Base-by-base conservation (phyloP, 2,329 filamentous ascomycete species). In the Capronia americana region DNA sequence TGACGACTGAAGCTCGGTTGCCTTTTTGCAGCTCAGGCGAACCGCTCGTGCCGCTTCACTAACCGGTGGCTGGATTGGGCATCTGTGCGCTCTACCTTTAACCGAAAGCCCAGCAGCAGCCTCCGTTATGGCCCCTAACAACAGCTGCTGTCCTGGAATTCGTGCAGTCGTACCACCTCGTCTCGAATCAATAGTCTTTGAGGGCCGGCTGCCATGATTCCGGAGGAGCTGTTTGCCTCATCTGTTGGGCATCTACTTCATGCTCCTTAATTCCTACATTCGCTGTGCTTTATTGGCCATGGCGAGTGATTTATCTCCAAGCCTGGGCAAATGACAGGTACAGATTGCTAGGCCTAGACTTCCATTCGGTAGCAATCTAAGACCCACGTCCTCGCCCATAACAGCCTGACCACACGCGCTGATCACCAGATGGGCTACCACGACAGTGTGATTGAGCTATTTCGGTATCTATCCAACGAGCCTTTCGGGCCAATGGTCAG, bases 221-320 rank as follows among this genome's bases (percentile, higher is more conserved):
- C 17, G 38, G 17, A n/a, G 14, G 38, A 26, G 48, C 48, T 55
- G 53, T 55, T 55, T 55, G 53, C 53, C 53, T 55, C 53, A 55
- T 55, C 28, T 30, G 53, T 55, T 55, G 53, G 53, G 53, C 53
- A 55, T 28, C 53, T 30, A n/a, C 28, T 34, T 17, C 26, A 0
- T 30, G 14, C 53, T 34, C 28, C 26, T 28, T 30, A 55, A 55
- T 20, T 7, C 53, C 28, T 55, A 20, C 28, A 55, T 32, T 28
- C 11, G 6, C 14, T 23, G 14, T 55, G 17, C 28, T 55, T 5
- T 55, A 55, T 55, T 55, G 53, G 53, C 28, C 53, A 34, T 55
- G 3, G 28, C 12, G 17, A 55, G 24, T 55, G 28, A 55, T 55
- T 55, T 55, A 34, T 55, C 53, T 28, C 24, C 11, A 2, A 11